Evolutionary conservation across 208 protist species (phyloP), one percentile per base, ranked within the genome.

Genomic region (Leishmania guyanensis): DNA sequence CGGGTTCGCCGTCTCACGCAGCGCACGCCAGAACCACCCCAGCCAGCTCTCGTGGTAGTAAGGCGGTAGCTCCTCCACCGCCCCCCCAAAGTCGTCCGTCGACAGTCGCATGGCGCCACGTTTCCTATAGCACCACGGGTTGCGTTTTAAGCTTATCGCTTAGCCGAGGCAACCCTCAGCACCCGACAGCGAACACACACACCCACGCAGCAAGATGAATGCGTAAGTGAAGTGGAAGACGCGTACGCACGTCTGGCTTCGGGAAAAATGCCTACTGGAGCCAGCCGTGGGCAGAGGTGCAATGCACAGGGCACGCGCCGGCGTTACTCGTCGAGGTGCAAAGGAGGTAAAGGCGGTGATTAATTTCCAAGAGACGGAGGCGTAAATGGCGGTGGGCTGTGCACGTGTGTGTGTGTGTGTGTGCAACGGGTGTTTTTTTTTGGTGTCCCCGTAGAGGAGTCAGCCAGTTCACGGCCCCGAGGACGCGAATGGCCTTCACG

Each of bases 1-100:
- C 0, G 94, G 92, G 81, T 95, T 97, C 3, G 92, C 94, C 0
- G 91, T 94, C 48, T 90, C 86, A 20, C 79, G 82, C 77, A 94
- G 82, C 43, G 87, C 77, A 0, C 81, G 69, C 58, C 84, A 80
- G 16, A 89, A 75, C 78, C 75, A 77, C 56, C 76, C 46, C 73
- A 84, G 43, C 81, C 77, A 83, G 33, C 48, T 69, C 62, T 80
- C 75, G 5, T 36, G 72, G 14, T 36, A 33, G 20, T 69, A 66
- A 36, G 54, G 65, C 70, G 84, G 79, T 6, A 60, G 76, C 29
- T 26, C 79, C 10, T 29, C 70, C 26, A 79, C 69, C 29, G 69
- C 12, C 51, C 48, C n/a, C 36, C 68, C 68, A 60, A 77, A 79
- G 58, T 87, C 80, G 43, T 66, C 43, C 1, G 76, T 77, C 10